phyloP scores from a whole-genome alignment of 768 basidiomycete genomes.

The Kwoniella dejecticola region DNA sequence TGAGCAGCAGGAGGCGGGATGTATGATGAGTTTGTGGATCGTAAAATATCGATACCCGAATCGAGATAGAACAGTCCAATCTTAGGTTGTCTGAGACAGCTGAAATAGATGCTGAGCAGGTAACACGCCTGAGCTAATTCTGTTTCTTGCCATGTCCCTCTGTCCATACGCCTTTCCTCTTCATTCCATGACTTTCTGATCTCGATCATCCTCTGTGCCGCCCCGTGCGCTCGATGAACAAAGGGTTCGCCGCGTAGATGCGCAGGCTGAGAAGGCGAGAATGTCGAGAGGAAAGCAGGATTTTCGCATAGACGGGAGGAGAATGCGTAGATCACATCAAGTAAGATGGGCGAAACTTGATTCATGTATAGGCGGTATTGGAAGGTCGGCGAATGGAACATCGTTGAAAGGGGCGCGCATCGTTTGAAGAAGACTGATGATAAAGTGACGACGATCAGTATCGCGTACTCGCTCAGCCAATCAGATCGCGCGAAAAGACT shows the following conservation, averaged over 20 bases:
- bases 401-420: constrained; percentile 42
- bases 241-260: constrained; percentile 45
- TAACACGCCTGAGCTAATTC: constrained; percentile 46
- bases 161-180: constrained; percentile 23
- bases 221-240: constrained; percentile 39
- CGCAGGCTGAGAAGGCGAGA: constrained; percentile 29
- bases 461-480: background rate
- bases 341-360: constrained; percentile 40
- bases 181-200: constrained; percentile 25
- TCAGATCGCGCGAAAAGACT: constrained; percentile 14
- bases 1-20: constrained; percentile 26
- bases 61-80: constrained; percentile 44
- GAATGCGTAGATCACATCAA: constrained; percentile 52
- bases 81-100: constrained; percentile 33
- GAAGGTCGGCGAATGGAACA: constrained; percentile 54
- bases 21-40: constrained; percentile 21
- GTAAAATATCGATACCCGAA: constrained; percentile 34
- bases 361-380: constrained; percentile 47
- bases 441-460: background rate
- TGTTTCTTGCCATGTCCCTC: constrained; percentile 50
- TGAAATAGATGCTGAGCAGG: constrained; percentile 43
- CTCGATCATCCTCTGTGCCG: constrained; percentile 29
- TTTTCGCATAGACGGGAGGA: constrained; percentile 41
- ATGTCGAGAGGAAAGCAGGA: constrained; percentile 28
- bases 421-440: constrained; percentile 47